These are phyloP conservation scores for Chalciporus piperatoides DNA, from an alignment of 1,284 basidiomycete species.

Conservation along the genomic window DNA sequence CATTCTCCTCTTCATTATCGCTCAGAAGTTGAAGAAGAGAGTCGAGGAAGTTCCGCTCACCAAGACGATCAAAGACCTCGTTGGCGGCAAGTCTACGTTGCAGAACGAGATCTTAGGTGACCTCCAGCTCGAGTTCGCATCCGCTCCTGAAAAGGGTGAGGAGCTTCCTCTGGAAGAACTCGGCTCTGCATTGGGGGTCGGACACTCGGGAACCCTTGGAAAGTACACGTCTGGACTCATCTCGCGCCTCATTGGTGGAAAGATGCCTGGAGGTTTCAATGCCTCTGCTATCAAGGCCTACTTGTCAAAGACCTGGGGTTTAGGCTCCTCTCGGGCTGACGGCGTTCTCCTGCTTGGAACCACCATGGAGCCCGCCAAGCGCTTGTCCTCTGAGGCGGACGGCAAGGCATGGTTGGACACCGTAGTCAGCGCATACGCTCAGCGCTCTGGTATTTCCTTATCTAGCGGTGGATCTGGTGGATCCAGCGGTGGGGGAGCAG, in stretches of 20 bases:
- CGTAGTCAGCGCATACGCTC: constrained; percentile 81
- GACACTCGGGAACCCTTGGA: constrained; percentile 84
- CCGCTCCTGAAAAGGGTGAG: constrained; percentile 96
- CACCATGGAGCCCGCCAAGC: constrained; percentile 92
- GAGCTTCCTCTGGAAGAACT: constrained; percentile 96
- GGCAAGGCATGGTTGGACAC: constrained; percentile 93
- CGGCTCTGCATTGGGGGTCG: constrained; percentile 78
- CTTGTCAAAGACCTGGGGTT: constrained; percentile 89
- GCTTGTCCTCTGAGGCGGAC: constrained; percentile 87
- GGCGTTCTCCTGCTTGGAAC: constrained; percentile 89
- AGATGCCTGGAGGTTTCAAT: constrained; percentile 99
- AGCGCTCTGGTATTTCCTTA: constrained; percentile 85
- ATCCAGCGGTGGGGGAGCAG: constrained; percentile 58
- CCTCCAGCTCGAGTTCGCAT: constrained; percentile 84
- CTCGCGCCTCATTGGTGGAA: constrained; percentile 88
- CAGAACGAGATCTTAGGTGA: constrained; percentile 97
- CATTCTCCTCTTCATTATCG: constrained; percentile 85
- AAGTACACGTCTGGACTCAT: constrained; percentile 94
- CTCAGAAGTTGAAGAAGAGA: constrained; percentile 97
- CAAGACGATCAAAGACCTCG: constrained; percentile 98
- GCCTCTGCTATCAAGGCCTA: constrained; percentile 88
- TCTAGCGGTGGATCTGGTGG: constrained; percentile 62
- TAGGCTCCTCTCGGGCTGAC: constrained; percentile 87
- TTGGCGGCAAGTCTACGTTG: constrained; percentile 96
- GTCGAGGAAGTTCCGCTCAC: constrained; percentile 86